These are phyloP conservation scores for Azolla pinnata DNA, from an alignment of 75 land plant genomes.

Conservation along the genomic window DNA sequence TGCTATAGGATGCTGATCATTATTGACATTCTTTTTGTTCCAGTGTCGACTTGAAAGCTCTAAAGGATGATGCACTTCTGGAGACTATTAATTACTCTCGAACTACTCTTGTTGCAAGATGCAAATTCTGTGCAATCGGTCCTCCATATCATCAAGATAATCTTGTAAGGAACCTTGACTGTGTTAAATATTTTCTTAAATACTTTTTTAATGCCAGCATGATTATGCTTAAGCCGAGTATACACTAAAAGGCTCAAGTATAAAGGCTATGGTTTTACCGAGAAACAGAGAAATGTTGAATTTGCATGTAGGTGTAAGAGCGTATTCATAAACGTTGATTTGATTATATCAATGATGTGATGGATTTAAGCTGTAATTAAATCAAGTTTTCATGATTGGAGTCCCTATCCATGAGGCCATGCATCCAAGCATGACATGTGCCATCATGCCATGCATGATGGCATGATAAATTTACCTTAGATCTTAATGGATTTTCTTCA, in stretches of 20 bases:
- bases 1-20: constrained; percentile 3
- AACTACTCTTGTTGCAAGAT: constrained; percentile 22
- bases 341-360: too few species aligned
- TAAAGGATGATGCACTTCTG: constrained; percentile 21
- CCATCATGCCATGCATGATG: too few species aligned
- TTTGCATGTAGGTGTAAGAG: too few species aligned
- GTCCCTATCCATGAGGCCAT: too few species aligned
- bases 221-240: neutral
- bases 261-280: neutral
- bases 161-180: neutral
- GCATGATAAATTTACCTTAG: too few species aligned
- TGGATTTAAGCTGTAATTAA: too few species aligned
- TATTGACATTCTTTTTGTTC: constrained; percentile 5
- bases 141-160: constrained; percentile 8
- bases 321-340: too few species aligned
- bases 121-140: constrained; percentile 13
- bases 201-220: neutral
- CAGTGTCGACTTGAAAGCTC: constrained; percentile 36
- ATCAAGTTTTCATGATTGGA: too few species aligned
- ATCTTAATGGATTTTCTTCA: too few species aligned
- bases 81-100: constrained; percentile 20
- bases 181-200: neutral
- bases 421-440: too few species aligned
- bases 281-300: too few species aligned
- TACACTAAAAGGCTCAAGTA: neutral